These are phyloP conservation scores for Sugiyamaella qingdaonensis DNA, from an alignment of 805 yeast genomes.

Conservation along the genomic window DNA sequence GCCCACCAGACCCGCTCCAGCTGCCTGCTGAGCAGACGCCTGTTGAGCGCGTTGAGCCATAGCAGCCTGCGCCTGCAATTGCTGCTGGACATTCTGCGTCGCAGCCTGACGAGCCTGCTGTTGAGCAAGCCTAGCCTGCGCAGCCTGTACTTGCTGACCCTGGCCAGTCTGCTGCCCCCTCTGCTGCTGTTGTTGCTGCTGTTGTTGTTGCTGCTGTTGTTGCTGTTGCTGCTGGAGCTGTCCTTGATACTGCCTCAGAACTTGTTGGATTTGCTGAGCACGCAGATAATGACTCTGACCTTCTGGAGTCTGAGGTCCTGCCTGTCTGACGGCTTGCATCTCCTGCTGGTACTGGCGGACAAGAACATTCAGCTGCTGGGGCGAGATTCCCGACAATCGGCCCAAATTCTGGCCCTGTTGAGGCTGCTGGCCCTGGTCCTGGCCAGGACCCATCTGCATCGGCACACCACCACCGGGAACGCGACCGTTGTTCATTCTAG, in stretches of 20 bases:
- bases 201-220: constrained; percentile 21
- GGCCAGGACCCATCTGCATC: not conserved
- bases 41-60: constrained; percentile 13
- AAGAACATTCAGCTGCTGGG: constrained; percentile 27
- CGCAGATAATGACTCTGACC: constrained; percentile 30
- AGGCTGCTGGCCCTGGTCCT: not conserved
- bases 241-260: constrained; percentile 23
- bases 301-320: constrained; percentile 29
- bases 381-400: constrained; percentile 14
- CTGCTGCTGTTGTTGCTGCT: constrained; percentile 12
- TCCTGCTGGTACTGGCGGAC: constrained; percentile 30
- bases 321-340: constrained; percentile 22
- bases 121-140: constrained; percentile 3
- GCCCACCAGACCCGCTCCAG: constrained; percentile 8
- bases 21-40: constrained; percentile 5
- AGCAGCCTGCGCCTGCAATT: constrained; percentile 11
- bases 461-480: not conserved
- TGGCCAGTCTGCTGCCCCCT: constrained; percentile 16
- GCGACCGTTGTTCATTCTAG: not conserved
- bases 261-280: constrained; percentile 28
- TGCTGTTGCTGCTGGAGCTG: constrained; percentile 16
- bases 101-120: constrained; percentile 11
- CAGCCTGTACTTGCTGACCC: constrained; percentile 13
- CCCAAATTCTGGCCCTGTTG: not conserved
- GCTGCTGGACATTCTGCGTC: constrained; percentile 14